phyloP scores from a whole-genome alignment of 106 monocot species.

The Platanthera guangdongensis region DNA sequence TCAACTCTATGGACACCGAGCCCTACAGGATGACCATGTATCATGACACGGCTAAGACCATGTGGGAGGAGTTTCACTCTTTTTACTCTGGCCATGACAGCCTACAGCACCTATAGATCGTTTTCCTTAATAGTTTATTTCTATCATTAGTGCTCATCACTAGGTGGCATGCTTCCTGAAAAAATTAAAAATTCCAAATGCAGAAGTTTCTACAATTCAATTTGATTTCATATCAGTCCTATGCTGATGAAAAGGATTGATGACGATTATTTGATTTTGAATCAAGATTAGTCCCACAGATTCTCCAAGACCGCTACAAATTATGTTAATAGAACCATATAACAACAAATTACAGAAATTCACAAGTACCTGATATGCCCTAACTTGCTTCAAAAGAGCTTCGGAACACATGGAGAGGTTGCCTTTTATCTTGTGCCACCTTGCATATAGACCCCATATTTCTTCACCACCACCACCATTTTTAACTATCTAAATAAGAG shows the following conservation, averaged over 20 bases:
- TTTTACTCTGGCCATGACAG: no score
- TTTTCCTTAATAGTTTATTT: no score
- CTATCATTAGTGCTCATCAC: no score
- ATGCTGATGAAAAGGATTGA: not conserved
- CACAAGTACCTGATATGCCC: conserved; percentile 72
- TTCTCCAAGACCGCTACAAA: not conserved
- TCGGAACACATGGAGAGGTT: conserved; percentile 75
- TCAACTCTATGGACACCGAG: no score
- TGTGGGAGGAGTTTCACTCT: no score
- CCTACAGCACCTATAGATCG: no score
- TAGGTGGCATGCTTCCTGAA: no score
- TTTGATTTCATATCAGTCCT: not conserved
- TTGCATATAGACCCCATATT: conserved; percentile 90
- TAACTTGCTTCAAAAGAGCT: conserved; percentile 90
- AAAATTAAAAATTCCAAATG: no score
- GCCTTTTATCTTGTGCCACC: conserved; percentile 86
- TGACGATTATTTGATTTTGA: no score
- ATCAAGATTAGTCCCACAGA: not conserved
- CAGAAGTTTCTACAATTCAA: not conserved
- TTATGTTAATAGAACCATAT: not conserved
- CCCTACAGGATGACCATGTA: no score
- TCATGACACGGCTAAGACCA: no score
- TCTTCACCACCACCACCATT: conserved; percentile 37
- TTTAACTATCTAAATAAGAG: conserved; percentile 46
- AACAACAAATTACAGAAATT: not conserved